These are phyloP conservation scores for Ustilago hordei DNA, from an alignment of 1,284 basidiomycete species.

Conservation along the genomic window DNA sequence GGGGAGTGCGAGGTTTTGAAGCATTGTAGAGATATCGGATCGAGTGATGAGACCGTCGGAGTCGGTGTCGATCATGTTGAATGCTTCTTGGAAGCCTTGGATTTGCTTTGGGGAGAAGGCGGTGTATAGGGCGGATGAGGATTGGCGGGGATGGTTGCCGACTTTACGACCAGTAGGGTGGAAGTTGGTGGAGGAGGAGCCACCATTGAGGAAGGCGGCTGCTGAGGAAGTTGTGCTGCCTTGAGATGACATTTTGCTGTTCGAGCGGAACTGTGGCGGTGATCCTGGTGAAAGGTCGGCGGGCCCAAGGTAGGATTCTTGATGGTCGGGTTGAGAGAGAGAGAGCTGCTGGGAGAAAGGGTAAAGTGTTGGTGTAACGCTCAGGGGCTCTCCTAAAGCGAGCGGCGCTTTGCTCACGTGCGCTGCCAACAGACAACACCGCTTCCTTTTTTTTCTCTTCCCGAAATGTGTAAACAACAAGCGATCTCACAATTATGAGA, in stretches of 20 bases:
- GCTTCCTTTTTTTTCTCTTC: neutral
- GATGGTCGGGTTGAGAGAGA: neutral
- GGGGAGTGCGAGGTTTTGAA: slow-evolving; percentile 63
- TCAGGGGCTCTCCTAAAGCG: slow-evolving; percentile 24
- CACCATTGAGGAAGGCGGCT: slow-evolving; percentile 44
- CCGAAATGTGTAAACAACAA: neutral
- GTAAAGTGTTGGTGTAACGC: slow-evolving; percentile 29
- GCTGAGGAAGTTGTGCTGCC: slow-evolving; percentile 36
- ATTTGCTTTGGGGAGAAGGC: slow-evolving; percentile 68
- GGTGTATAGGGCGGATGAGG: slow-evolving; percentile 60
- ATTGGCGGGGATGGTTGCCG: slow-evolving; percentile 60
- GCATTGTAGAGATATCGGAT: slow-evolving; percentile 64
- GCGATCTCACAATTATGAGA: neutral
- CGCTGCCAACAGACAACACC: neutral
- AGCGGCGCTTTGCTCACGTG: slow-evolving; percentile 22
- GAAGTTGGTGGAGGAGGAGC: slow-evolving; percentile 7
- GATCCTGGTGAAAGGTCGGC: neutral
- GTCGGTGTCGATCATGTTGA: slow-evolving; percentile 70
- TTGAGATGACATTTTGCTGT: slow-evolving; percentile 23
- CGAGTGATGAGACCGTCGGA: slow-evolving; percentile 68
- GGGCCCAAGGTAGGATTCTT: neutral
- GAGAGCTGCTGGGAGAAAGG: slow-evolving; percentile 5
- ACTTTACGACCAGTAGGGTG: slow-evolving; percentile 13
- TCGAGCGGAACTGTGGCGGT: neutral
- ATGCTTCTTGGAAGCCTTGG: slow-evolving; percentile 70